These are phyloP conservation scores for Theileria parva DNA, from an alignment of 169 alveolate species.

Conservation along the genomic window DNA sequence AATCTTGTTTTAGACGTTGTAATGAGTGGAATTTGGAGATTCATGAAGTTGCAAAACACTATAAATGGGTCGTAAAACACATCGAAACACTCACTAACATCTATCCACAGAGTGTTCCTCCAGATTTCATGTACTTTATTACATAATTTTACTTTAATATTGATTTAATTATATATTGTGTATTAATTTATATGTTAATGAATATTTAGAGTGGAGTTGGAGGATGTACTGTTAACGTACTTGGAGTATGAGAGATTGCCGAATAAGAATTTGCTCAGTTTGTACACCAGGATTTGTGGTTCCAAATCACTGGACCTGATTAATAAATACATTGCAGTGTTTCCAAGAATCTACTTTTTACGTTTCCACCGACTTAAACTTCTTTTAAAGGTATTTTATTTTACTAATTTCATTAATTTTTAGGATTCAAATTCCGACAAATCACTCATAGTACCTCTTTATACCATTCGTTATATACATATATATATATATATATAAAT, in stretches of 20 bases:
- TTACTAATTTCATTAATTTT: neutral
- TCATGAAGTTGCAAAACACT: conserved; percentile 51
- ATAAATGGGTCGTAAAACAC: conserved; percentile 53
- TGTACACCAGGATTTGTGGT: conserved; percentile 22
- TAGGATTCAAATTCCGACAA: neutral
- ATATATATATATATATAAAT: neutral
- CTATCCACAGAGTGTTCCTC: neutral
- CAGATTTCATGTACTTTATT: conserved; percentile 20
- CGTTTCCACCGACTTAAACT: neutral
- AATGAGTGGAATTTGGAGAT: conserved; percentile 65
- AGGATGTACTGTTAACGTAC: conserved; percentile 40
- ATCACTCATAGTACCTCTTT: neutral
- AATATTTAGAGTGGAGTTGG: conserved; percentile 44
- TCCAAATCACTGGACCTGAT: conserved; percentile 2
- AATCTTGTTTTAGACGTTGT: conserved; percentile 25
- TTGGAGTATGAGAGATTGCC: conserved; percentile 42
- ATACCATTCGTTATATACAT: neutral
- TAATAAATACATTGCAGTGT: conserved; percentile 1
- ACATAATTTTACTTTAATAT: neutral
- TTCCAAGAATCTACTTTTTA: conserved; percentile 22
- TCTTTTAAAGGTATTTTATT: neutral
- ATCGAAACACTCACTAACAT: conserved; percentile 25
- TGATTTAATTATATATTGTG: neutral
- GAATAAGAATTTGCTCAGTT: conserved; percentile 24
- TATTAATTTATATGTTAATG: too few relatives aligned